Evolutionary conservation across 1,284 basidiomycete genomes (phyloP).

Genomic region (Fomitopsis betulina): DNA sequence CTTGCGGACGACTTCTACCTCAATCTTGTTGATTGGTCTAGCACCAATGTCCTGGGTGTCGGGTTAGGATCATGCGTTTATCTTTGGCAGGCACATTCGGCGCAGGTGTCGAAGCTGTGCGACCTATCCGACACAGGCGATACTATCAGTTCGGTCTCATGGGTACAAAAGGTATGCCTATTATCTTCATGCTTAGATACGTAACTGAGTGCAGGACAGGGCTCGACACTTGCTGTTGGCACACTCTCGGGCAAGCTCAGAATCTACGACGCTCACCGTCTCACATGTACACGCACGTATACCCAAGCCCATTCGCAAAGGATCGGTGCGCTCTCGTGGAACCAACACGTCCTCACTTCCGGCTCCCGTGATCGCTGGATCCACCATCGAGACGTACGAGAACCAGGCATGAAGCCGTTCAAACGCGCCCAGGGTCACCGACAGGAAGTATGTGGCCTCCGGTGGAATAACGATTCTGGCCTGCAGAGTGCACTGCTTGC

Average conservation of each 20-base stretch:
- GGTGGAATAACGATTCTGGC: conserved; percentile 77
- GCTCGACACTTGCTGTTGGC: conserved; percentile 88
- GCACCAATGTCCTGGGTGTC: conserved; percentile 91
- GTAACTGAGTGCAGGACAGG: conserved; percentile 35
- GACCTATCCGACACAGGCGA: conserved; percentile 66
- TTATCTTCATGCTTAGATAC: not conserved
- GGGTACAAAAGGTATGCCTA: conserved; percentile 79
- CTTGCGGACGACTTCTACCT: conserved; percentile 98
- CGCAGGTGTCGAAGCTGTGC: conserved; percentile 88
- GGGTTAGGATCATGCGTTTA: conserved; percentile 92
- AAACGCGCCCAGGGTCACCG: conserved; percentile 79
- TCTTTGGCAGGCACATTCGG: conserved; percentile 94
- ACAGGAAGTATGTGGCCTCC: conserved; percentile 95
- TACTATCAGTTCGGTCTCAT: conserved; percentile 81
- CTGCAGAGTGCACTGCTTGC: conserved; percentile 51
- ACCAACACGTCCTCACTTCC: conserved; percentile 82
- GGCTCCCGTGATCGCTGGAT: conserved; percentile 92
- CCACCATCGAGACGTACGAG: conserved; percentile 89
- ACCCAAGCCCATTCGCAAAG: conserved; percentile 84
- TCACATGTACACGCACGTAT: conserved; percentile 81
- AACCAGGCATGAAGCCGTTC: conserved; percentile 66
- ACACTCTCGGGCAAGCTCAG: conserved; percentile 86
- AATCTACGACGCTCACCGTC: conserved; percentile 90
- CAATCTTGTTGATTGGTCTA: conserved; percentile 97
- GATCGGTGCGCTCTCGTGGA: conserved; percentile 95